Evolutionary conservation across 2,329 filamentous ascomycete species (phyloP).

Genomic region (Sclerotinia nivalis): DNA sequence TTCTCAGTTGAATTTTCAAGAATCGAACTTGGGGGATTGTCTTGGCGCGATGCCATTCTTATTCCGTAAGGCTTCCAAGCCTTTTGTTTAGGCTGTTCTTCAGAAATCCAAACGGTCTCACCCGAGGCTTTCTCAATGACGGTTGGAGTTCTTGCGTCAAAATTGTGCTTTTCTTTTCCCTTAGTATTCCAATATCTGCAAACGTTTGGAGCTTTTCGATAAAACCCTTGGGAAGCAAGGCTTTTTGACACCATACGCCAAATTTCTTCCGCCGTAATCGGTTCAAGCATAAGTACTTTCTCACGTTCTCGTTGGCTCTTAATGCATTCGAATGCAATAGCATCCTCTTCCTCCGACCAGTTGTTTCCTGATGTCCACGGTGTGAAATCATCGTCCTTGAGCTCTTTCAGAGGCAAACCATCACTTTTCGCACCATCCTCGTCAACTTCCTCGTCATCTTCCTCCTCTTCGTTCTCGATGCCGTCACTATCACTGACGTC

Average conservation of each 20-base stretch:
- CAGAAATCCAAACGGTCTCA: background rate
- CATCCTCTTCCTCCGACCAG: conserved; percentile 9
- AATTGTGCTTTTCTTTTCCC: conserved; percentile 7
- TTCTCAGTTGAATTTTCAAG: background rate
- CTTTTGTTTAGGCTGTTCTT: background rate
- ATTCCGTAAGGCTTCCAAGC: no score
- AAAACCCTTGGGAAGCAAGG: background rate
- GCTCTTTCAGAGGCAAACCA: no score
- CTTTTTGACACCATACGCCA: conserved; percentile 1
- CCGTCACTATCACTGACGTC: background rate
- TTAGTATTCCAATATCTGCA: conserved; percentile 9
- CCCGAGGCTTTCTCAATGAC: background rate
- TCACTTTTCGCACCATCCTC: background rate
- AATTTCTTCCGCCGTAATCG: background rate
- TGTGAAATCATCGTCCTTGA: background rate
- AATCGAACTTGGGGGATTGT: background rate
- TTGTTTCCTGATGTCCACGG: conserved; percentile 6
- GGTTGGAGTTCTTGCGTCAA: conserved; percentile 1
- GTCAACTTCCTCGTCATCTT: background rate
- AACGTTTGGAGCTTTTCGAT: conserved; percentile 1
- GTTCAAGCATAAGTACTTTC: background rate
- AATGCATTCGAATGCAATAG: conserved; percentile 12
- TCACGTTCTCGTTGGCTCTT: conserved; percentile 13
- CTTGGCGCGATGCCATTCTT: no score
- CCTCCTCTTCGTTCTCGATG: background rate